These are phyloP conservation scores for Irpex sp. DNA, from an alignment of 1,284 basidiomycete genomes.

Conservation along the genomic window DNA sequence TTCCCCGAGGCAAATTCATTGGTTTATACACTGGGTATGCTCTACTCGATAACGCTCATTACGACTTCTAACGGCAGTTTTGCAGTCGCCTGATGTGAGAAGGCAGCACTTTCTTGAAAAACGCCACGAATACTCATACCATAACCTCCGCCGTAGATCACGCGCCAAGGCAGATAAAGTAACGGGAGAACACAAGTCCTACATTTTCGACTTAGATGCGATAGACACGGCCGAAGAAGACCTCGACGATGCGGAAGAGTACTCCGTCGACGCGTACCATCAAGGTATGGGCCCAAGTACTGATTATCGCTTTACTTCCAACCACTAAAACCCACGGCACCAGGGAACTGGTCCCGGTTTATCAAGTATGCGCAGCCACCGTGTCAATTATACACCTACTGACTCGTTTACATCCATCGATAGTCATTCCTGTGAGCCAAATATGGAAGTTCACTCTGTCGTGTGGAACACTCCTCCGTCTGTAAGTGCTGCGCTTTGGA, in stretches of 20 bases:
- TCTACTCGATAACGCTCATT: not conserved
- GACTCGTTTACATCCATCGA: not conserved
- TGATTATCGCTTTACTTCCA: constrained; percentile 11
- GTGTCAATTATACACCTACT: not conserved
- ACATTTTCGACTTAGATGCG: constrained; percentile 69
- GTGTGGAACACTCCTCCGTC: constrained; percentile 68
- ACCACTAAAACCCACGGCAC: not conserved
- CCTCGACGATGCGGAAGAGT: constrained; percentile 40
- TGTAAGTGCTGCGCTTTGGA: constrained; percentile 36
- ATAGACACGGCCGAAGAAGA: constrained; percentile 48
- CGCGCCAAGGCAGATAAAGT: constrained; percentile 47
- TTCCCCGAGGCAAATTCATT: constrained; percentile 62
- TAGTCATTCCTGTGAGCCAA: constrained; percentile 76
- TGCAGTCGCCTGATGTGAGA: constrained; percentile 34
- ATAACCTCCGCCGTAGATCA: constrained; percentile 32
- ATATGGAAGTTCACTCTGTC: constrained; percentile 61
- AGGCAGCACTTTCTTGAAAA: not conserved
- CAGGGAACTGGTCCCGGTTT: constrained; percentile 81
- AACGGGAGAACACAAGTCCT: constrained; percentile 43
- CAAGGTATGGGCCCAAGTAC: constrained; percentile 46
- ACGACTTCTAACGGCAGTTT: not conserved
- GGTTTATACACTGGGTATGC: constrained; percentile 72
- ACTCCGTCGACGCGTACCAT: constrained; percentile 56
- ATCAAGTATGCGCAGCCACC: constrained; percentile 60
- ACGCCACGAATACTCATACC: not conserved